phyloP scores from a whole-genome alignment of 2,329 filamentous ascomycete species.

The Fusarium austroafricanum region DNA sequence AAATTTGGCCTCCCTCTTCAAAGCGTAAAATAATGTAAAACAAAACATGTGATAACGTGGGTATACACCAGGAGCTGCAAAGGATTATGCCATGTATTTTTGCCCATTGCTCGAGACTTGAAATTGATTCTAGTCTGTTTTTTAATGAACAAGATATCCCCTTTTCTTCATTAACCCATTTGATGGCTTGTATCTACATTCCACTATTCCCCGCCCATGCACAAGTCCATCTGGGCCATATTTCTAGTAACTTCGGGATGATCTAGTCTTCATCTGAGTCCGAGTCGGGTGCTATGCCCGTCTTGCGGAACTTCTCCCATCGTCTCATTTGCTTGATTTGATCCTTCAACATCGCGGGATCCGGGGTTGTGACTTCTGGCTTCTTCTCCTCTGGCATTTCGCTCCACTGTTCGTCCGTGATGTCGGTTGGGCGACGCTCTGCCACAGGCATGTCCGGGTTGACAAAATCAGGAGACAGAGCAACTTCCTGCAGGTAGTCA shows the following conservation, averaged over 20 bases:
- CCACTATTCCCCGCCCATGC: neutral
- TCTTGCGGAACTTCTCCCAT: slow-evolving; percentile 47
- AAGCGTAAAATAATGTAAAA: slow-evolving; percentile 50
- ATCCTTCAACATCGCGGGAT: slow-evolving; percentile 39
- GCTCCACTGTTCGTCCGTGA: slow-evolving; percentile 48
- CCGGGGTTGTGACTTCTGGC: slow-evolving; percentile 41
- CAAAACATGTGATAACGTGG: neutral
- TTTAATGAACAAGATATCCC: slow-evolving; percentile 35
- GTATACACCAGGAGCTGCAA: slow-evolving; percentile 8
- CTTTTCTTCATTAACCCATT: neutral
- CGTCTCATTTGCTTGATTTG: slow-evolving; percentile 43
- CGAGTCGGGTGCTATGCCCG: slow-evolving; percentile 41
- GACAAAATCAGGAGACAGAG: slow-evolving; percentile 52
- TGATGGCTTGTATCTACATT: neutral
- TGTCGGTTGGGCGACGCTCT: slow-evolving; percentile 34
- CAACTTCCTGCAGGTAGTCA: slow-evolving; percentile 70
- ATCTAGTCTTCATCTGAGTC: slow-evolving; percentile 42
- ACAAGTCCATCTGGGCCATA: neutral
- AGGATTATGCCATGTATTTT: slow-evolving; percentile 37
- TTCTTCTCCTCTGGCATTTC: slow-evolving; percentile 47
- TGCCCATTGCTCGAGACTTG: slow-evolving; percentile 13
- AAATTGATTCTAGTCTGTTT: slow-evolving; percentile 30
- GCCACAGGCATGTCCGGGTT: slow-evolving; percentile 55
- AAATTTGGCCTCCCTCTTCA: slow-evolving; percentile 54
- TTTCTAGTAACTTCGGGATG: neutral